A percentile compares a stretch with the other conserved stretches of the same genome.
Conservation (phyloP, 1,139 yeast genomes). For the Debaryomycetaceae sp. region DNA sequence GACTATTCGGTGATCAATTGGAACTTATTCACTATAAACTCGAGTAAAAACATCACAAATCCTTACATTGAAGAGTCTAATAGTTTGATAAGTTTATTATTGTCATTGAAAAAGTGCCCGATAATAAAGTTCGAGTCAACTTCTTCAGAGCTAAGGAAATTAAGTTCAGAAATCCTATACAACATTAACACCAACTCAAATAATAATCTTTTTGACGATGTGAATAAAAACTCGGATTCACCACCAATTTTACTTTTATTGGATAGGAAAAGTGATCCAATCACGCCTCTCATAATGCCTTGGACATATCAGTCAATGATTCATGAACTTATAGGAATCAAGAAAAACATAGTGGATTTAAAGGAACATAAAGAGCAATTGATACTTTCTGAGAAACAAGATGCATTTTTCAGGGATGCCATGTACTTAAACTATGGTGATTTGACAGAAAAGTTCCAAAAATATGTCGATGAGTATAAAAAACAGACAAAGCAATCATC, state of each 20-base stretch:
- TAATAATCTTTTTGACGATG: conserved; percentile 63
- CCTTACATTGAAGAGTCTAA: conserved; percentile 45
- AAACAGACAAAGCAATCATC: conserved; percentile 68
- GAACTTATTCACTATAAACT: conserved; percentile 49
- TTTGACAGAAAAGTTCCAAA: conserved; percentile 82
- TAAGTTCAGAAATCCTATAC: conserved; percentile 68
- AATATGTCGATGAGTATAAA: conserved; percentile 81
- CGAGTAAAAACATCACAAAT: conserved; percentile 6
- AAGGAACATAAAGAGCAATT: conserved; percentile 25
- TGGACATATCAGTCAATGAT: conserved; percentile 99
- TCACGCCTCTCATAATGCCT: conserved; percentile 87
- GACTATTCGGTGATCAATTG: conserved; percentile 75
- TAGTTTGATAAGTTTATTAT: conserved; percentile 59
- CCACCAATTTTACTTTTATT: conserved; percentile 75
- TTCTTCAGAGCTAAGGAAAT: conserved; percentile 57
- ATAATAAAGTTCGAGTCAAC: conserved; percentile 71
- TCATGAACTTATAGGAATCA: conserved; percentile 82
- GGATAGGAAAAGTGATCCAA: conserved; percentile 86
- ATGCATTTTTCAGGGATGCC: conserved; percentile 70
- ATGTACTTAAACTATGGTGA: conserved; percentile 94
- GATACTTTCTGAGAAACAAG: conserved; percentile 47
- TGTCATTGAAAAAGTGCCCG: conserved; percentile 77
- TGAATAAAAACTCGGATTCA: conserved; percentile 52
- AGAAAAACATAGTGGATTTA: conserved; percentile 74
- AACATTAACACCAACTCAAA: conserved; percentile 56